phyloP scores from a whole-genome alignment of 1,284 basidiomycete genomes.

The Sutorius eximius region DNA sequence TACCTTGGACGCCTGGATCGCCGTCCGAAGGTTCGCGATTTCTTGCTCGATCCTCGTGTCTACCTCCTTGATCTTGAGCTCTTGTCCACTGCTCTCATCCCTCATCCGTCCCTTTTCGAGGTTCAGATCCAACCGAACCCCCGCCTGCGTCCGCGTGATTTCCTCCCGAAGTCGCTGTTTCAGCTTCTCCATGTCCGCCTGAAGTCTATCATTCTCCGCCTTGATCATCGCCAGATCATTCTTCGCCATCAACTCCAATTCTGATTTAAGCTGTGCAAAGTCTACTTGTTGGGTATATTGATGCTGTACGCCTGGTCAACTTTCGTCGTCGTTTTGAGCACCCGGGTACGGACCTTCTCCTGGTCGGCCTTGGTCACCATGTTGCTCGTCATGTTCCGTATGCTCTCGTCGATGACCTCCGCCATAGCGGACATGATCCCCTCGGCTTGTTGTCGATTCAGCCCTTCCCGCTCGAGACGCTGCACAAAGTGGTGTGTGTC shows the following conservation, averaged over 20 bases:
- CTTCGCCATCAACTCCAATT: constrained; percentile 95
- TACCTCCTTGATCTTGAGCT: constrained; percentile 97
- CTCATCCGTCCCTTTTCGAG: constrained; percentile 96
- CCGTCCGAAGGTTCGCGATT: constrained; percentile 86
- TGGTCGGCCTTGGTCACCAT: constrained; percentile 94
- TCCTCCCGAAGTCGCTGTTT: constrained; percentile 94
- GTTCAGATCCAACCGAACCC: constrained; percentile 93
- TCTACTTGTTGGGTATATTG: constrained; percentile 97
- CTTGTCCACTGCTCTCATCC: constrained; percentile 91
- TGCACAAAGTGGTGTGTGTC: constrained; percentile 94
- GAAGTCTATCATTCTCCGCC: constrained; percentile 90
- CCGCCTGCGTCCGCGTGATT: constrained; percentile 89
- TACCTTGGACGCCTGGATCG: constrained; percentile 91
- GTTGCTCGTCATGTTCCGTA: constrained; percentile 89
- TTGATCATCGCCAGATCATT: constrained; percentile 97
- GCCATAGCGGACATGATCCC: constrained; percentile 95
- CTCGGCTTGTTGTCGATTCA: constrained; percentile 87
- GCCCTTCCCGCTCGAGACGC: constrained; percentile 81
- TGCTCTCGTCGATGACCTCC: constrained; percentile 93
- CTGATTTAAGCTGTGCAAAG: constrained; percentile 95
- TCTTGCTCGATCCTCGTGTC: constrained; percentile 98
- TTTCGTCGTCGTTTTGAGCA: background rate
- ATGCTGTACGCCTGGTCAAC: constrained; percentile 51
- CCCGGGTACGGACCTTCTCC: constrained; percentile 70
- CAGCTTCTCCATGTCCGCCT: constrained; percentile 92